Percentiles rank a stretch among this genome's conserved stretches.
Evolutionary conservation across 2,329 filamentous ascomycete genomes (phyloP).

Genomic region (Aspergillus brasiliensis): DNA sequence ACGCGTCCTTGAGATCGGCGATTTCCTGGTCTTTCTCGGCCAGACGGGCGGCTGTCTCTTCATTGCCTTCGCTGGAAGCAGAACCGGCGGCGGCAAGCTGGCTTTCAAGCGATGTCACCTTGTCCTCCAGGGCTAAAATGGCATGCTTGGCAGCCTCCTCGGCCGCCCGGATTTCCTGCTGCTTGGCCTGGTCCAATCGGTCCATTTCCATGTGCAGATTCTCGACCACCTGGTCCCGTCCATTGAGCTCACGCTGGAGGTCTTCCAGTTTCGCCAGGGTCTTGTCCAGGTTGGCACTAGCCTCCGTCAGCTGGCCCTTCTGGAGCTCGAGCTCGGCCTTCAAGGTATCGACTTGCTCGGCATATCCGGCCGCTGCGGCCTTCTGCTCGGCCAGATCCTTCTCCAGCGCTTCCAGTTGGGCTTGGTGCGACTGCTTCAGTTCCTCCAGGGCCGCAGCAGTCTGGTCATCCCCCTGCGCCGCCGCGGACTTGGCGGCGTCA

Average conservation of each 20-base stretch:
- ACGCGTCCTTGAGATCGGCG: constrained; percentile 33
- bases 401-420: constrained; percentile 38
- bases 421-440: constrained; percentile 39
- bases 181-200: constrained; percentile 38
- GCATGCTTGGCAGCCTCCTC: constrained; percentile 35
- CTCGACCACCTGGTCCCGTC: constrained; percentile 40
- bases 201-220: constrained; percentile 43
- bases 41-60: constrained; percentile 30
- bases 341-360: constrained; percentile 32
- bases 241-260: constrained; percentile 38
- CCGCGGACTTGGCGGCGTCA: constrained; percentile 39
- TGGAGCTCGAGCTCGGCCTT: constrained; percentile 37
- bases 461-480: constrained; percentile 39
- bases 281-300: constrained; percentile 28
- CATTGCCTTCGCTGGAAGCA: constrained; percentile 25
- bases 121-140: constrained; percentile 34
- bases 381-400: constrained; percentile 39
- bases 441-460: constrained; percentile 39
- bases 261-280: constrained; percentile 35
- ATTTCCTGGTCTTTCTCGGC: constrained; percentile 42
- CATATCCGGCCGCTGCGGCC: constrained; percentile 30
- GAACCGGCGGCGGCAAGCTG: constrained; percentile 38
- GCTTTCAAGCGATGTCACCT: constrained; percentile 38
- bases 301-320: constrained; percentile 31
- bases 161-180: constrained; percentile 37